A percentile compares a stretch with the other conserved stretches of the same genome.
Evolutionary conservation across 2,329 filamentous ascomycete species (phyloP).

Genomic region (Chaetomiaceae sp.): DNA sequence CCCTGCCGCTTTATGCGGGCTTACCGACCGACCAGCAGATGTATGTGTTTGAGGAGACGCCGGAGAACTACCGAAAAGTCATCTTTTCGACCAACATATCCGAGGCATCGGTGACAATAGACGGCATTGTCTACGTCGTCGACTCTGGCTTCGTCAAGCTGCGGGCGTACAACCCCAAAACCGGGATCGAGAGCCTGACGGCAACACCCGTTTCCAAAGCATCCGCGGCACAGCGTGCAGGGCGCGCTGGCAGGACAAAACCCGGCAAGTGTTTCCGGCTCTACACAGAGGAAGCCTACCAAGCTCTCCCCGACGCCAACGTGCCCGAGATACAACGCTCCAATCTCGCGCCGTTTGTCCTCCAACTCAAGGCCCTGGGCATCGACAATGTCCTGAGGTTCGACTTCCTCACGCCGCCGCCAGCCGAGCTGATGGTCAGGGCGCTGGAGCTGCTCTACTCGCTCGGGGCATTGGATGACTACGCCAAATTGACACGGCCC

Average conservation of each 20-base stretch:
- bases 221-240: conserved; percentile 85
- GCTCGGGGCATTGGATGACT: conserved; percentile 79
- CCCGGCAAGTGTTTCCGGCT: conserved; percentile 92
- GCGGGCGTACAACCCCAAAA: conserved; percentile 75
- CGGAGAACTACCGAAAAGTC: conserved; percentile 80
- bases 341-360: conserved; percentile 79
- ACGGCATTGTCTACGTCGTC: conserved; percentile 85
- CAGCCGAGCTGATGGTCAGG: conserved; percentile 76
- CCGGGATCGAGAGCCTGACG: conserved; percentile 83
- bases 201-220: conserved; percentile 82
- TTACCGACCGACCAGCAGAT: conserved; percentile 88
- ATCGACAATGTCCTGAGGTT: conserved; percentile 94
- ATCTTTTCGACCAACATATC: conserved; percentile 95
- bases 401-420: conserved; percentile 81
- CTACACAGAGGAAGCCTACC: conserved; percentile 74
- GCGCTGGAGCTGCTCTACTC: conserved; percentile 85
- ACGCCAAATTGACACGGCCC: conserved; percentile 84
- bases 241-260: conserved; percentile 81
- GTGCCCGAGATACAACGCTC: conserved; percentile 89
- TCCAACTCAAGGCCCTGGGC: conserved; percentile 90
- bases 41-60: conserved; percentile 83
- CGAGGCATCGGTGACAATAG: conserved; percentile 91
- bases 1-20: conserved; percentile 83
- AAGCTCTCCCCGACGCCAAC: conserved; percentile 64
- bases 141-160: conserved; percentile 91